A percentile compares a stretch with the other conserved stretches of the same genome.
These are phyloP conservation scores for Pseudogymnoascus sp. DNA, from an alignment of 2,329 filamentous ascomycete species.

Conservation along the genomic window DNA sequence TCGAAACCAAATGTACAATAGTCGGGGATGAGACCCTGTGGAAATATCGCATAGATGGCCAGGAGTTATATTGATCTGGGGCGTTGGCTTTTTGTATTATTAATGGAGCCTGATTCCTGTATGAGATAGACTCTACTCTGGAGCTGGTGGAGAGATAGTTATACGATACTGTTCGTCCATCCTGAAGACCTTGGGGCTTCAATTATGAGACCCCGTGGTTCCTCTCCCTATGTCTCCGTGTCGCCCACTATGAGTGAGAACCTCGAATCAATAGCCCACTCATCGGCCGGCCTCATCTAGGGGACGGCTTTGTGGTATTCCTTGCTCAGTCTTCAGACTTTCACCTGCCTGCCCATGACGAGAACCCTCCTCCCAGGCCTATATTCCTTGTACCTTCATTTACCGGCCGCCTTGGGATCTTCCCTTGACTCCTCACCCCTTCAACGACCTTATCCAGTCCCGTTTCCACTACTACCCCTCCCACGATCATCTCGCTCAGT, in stretches of 20 bases:
- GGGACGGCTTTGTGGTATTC: not conserved
- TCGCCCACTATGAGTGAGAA: not conserved
- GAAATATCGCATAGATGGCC: not conserved
- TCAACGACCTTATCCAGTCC: conserved; percentile 81
- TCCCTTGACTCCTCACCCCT: conserved; percentile 71
- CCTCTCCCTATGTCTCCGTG: not conserved
- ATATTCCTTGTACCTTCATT: conserved; percentile 56
- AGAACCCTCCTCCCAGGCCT: conserved; percentile 41
- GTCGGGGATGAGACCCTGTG: not conserved
- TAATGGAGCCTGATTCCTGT: not conserved
- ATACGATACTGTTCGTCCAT: not conserved
- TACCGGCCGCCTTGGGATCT: conserved; percentile 70
- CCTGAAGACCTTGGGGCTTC: not conserved
- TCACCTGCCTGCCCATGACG: conserved; percentile 29
- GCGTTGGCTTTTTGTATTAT: conserved; percentile 1
- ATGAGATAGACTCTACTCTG: conserved; percentile 1
- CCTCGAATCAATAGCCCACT: not conserved
- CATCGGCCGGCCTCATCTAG: not conserved
- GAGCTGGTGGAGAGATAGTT: not conserved
- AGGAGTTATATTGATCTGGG: conserved; percentile 1
- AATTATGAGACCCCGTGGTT: not conserved
- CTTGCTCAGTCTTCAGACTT: not conserved
- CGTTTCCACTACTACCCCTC: conserved; percentile 90
- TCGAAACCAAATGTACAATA: conserved; percentile 15
- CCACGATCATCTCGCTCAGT: conserved; percentile 89